Base-by-base conservation (phyloP, 331 rosid species). In the Quercus tomentella region DNA sequence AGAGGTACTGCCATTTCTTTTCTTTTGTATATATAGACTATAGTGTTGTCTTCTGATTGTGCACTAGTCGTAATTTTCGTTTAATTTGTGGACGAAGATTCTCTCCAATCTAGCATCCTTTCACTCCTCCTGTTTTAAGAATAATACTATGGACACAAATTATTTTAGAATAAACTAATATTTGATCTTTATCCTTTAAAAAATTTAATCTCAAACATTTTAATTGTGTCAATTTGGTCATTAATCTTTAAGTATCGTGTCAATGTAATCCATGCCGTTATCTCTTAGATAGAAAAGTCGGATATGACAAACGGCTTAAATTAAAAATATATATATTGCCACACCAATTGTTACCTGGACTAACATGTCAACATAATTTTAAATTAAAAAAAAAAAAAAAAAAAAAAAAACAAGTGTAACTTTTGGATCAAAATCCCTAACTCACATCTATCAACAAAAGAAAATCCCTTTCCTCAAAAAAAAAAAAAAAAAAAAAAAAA, bases 191-290 rank as follows among this genome's bases (percentile, higher is more conserved):
- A 8, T 8, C 3, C 0, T 0, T 8, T 41, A 8, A 8, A 37
- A 0, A 37, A 37, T 0, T 37, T 37, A 37, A 0, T 37, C 0
- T 0, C 1, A 2, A 37, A 37, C 0, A 0, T 37, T 37, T 37
- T 0, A 37, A 37, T 37, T 8, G 0, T 41, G 0, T 41, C 0
- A 2, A 8, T 41, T 41, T 41, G 0, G 0, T 41, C 12, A 41
- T 41, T 41, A 41, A 2, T 1, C 0, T 41, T 41, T 41, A 0
- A 41, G 0, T 8, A 0, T 2, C 0, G 1, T 8, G 3, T 41
- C 1, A 41, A 8, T 41, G 0, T 8, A 41, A 0, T 8, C 1
- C 0, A 8, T 41, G 3, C 0, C 0, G 2, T 2, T 41, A 41
- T 8, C 12, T 8, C 12, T 8, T 41, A 0, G 0, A 41, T 41